Evolutionary conservation across 2,329 filamentous ascomycete genomes (phyloP), one percentile per base, ranked within the genome.

Genomic region (Westerdykella sp.): DNA sequence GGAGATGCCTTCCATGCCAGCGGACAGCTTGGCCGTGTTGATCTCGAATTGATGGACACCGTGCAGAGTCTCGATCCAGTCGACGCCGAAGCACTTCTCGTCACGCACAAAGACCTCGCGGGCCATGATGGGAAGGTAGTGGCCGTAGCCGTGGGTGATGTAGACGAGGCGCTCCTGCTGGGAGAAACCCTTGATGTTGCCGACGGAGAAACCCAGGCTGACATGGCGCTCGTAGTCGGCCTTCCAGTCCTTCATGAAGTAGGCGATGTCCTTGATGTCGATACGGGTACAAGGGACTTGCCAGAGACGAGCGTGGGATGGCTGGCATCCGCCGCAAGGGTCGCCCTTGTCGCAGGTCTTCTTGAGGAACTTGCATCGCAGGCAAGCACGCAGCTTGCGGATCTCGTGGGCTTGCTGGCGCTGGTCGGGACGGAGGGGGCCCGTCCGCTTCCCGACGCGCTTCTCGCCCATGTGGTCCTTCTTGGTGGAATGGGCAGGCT

Each of bases 221-320:
- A 93, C 80, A 65, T 96, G 90, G 56, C 89, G 84, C 71, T 95
- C 89, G 59, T 93, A 95, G 67, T 97, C 91, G 36, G 89, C 90
- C 72, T 91, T 95, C 90, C 90, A 97, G 69, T 96, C 91, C 76
- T 96, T 96, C 87, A 96, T 93, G 75, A 97, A 97, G 70, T 94
- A 95, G 35, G 83, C 87, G 60, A 97, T 95, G 60, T 97, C 91
- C 78, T 95, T 96, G 76, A 97, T 97, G 68, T 96, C 91, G 62
- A 96, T 95, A 49, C 91, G 86, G 34, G 91, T 97, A 76, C 91
- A 97, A 48, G 91, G 91, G 36, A 97, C 91, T 71, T 96, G 90
- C 91, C 91, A 97, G 41, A 97, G 77, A 51, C 91, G 84, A 50
- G 91, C 91, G 68, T 97, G 91, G 15, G 90, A 95, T 40, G 91